phyloP scores from a whole-genome alignment of 2,329 filamentous ascomycete species.

The Diplodia seriata region DNA sequence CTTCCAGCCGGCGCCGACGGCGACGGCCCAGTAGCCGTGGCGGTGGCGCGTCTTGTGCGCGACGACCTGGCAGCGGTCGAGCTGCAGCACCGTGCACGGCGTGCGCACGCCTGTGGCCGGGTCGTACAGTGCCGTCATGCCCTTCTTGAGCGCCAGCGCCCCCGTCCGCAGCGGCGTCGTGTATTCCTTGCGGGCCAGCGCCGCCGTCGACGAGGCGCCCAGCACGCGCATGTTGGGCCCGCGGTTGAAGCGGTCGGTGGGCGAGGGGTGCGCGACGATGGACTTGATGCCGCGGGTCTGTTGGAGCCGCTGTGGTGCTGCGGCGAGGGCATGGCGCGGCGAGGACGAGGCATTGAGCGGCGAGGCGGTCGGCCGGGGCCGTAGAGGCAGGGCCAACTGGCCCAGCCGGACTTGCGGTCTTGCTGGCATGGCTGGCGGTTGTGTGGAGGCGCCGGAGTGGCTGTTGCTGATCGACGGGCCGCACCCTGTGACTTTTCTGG shows the following conservation, averaged over 20 bases:
- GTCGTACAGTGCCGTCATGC: conserved; percentile 92
- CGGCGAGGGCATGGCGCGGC: neutral
- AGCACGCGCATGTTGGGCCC: conserved; percentile 59
- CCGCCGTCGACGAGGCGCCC: conserved; percentile 63
- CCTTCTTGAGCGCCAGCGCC: conserved; percentile 86
- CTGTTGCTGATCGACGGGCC: neutral
- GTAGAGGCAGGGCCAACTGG: conserved; percentile 16
- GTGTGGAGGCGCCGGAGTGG: neutral
- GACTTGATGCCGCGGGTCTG: conserved; percentile 27
- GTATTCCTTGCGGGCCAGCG: conserved; percentile 63
- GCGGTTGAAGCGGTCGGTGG: conserved; percentile 58
- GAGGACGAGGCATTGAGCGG: conserved; percentile 26
- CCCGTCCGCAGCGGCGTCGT: conserved; percentile 75
- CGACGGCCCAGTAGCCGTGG: conserved; percentile 94
- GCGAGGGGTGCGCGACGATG: conserved; percentile 23
- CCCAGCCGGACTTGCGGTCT: conserved; percentile 16
- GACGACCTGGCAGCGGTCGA: conserved; percentile 90
- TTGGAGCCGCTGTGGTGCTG: neutral
- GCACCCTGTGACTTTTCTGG: conserved; percentile 16
- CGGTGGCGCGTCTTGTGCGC: conserved; percentile 79
- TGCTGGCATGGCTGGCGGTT: conserved; percentile 22
- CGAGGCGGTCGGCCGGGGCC: conserved; percentile 2
- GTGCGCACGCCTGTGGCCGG: conserved; percentile 75
- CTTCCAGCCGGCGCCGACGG: conserved; percentile 80
- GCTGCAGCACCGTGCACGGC: conserved; percentile 89